phyloP scores from a whole-genome alignment of 208 protist genomes.

The Trypanosoma mega region DNA sequence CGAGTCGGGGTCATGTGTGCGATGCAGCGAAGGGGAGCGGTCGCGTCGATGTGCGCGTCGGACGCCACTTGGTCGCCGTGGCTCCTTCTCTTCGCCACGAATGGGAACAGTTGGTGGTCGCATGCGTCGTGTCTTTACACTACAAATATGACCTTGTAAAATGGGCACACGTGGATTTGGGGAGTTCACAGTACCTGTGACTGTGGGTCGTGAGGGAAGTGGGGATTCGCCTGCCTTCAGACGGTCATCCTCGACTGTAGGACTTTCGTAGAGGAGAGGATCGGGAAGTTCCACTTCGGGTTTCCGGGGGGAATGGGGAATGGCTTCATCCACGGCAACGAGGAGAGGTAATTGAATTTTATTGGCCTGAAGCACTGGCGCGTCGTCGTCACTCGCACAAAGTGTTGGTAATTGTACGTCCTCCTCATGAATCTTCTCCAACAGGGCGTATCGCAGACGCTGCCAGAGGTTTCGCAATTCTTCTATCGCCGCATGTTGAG shows the following conservation, averaged over 20 bases:
- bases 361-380: slow-evolving; percentile 3
- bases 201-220: too few relatives aligned
- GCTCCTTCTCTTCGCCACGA: too few relatives aligned
- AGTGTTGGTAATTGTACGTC: slow-evolving; percentile 37
- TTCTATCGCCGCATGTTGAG: slow-evolving; percentile 39
- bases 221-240: too few relatives aligned
- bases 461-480: slow-evolving; percentile 47
- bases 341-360: neutral
- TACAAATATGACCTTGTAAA: too few relatives aligned
- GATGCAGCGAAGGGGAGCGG: slow-evolving; percentile 8
- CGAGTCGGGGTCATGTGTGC: slow-evolving; percentile 16
- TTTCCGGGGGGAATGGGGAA: neutral
- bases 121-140: too few relatives aligned
- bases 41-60: too few relatives aligned
- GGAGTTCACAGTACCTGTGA: too few relatives aligned
- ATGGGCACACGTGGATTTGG: too few relatives aligned
- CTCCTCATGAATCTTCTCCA: slow-evolving; percentile 31
- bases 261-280: slow-evolving; percentile 31
- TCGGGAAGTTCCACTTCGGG: slow-evolving; percentile 33
- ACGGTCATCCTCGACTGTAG: slow-evolving; percentile 41
- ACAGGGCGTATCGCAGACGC: slow-evolving; percentile 40
- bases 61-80: too few relatives aligned
- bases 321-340: neutral
- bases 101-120: too few relatives aligned
- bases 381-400: too few relatives aligned